Percentiles rank a stretch among this genome's conserved stretches.
These are phyloP conservation scores for Turritis glabra DNA, from an alignment of 345 rosid genomes.

Conservation along the genomic window DNA sequence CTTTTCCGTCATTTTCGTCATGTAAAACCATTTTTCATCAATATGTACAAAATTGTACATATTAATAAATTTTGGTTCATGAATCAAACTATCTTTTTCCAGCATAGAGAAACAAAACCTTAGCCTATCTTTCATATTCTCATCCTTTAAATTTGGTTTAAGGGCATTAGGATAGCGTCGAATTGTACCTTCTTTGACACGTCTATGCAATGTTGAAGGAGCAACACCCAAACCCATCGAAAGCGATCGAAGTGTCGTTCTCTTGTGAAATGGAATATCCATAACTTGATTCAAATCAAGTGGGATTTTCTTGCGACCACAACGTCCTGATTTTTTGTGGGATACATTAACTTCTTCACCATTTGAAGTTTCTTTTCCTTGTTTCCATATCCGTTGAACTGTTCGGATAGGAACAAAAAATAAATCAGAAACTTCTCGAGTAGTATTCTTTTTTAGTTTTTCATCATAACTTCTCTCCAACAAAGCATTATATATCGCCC, in stretches of 20 bases:
- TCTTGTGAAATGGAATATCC: neutral
- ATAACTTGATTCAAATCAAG: neutral
- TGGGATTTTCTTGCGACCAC: neutral
- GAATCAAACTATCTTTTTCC: neutral
- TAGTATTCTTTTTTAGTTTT: neutral
- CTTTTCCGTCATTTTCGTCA: no score
- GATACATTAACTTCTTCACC: neutral
- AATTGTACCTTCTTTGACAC: neutral
- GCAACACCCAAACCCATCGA: neutral
- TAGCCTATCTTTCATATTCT: neutral
- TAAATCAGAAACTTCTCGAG: neutral
- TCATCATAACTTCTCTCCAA: no score
- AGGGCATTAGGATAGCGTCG: neutral
- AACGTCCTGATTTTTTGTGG: neutral
- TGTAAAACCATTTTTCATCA: neutral
- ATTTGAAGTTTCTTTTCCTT: neutral
- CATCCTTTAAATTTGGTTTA: neutral
- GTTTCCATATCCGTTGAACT: neutral
- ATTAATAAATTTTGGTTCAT: neutral
- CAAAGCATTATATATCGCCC: no score
- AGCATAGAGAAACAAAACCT: neutral
- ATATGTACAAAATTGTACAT: neutral
- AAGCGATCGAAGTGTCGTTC: neutral
- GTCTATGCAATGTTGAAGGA: neutral
- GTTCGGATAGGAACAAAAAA: neutral